Evolutionary conservation across 140 eudicot genomes (phyloP), one percentile per base, ranked within the genome.

Genomic region (Artemisia princeps): DNA sequence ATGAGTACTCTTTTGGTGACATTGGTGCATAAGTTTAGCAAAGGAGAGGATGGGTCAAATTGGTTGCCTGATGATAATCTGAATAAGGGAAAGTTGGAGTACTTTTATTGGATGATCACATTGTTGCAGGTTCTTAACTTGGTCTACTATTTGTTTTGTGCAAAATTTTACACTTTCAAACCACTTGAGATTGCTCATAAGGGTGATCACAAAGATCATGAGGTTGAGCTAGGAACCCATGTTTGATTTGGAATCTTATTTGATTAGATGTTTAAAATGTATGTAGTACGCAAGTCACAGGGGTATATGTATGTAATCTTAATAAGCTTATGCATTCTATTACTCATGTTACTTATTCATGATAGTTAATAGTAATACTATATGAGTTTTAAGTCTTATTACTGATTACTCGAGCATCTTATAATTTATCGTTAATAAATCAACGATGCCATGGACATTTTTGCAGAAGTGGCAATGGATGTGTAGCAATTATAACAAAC

Each of bases 11-110:
- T 91, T 53, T 28, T 91, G 83, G 94, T 91, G 22, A 72, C 92
- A 0, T 20, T 88, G 65, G 84, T 91, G 77, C 98, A 91, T 60
- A 83, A 67, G 73, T 70, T 70, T 40, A 85, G 79, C 19, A 86
- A 78, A 13, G 76, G 85, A 30, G 57, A 60, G 5, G 82, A 69
- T 17, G 97, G 95, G 14, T 84, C 90, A n/a, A 90, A 88, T 63
- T 91, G 98, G 98, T 81, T 91, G 13, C 96, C 98, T 24, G 89
- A 91, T 72, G 72, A 68, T 20, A 82, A 91, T 57, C 50, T 91
- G 78, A 91, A 91, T 13, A 78, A 69, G 65, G 98, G 98, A 20
- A 85, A 73, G 69, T 72, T 91, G 74, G 98, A 91, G 84, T 78
- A 83, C 37, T 83, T 87, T 46, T 91, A 88, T 45, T 91, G 95